A percentile compares a stretch with the other conserved stretches of the same genome.
Conservation (phyloP, 331 rosid species). For the Phaseolus coccineus region DNA sequence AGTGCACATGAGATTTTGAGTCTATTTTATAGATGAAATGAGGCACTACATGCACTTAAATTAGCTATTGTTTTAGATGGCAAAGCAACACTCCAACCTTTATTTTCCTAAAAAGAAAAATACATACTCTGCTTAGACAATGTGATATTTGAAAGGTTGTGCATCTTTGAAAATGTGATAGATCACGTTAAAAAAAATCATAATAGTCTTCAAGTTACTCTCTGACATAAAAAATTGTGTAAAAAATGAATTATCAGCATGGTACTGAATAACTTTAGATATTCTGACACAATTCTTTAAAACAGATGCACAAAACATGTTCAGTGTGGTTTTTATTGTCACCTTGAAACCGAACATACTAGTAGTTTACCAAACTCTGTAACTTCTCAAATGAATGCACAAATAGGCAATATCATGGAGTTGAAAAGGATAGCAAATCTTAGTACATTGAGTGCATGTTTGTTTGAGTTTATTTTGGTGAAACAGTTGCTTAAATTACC, state of each 20-base stretch:
- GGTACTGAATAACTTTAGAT: too few species aligned
- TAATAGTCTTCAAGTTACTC: not conserved
- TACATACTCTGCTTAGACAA: constrained; percentile 18
- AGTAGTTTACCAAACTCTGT: not conserved
- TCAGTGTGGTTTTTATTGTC: too few species aligned
- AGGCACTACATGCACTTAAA: not conserved
- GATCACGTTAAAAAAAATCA: not conserved
- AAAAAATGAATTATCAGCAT: too few species aligned
- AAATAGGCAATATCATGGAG: not conserved
- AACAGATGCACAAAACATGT: too few species aligned
- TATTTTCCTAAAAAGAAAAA: constrained; percentile 36
- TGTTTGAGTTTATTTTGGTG: not conserved
- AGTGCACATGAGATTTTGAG: constrained; percentile 8
- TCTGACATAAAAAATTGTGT: not conserved
- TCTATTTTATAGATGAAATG: constrained; percentile 38
- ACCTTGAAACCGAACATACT: too few species aligned
- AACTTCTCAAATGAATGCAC: not conserved
- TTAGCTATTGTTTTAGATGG: constrained; percentile 1
- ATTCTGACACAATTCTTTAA: too few species aligned
- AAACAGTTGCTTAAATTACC: not conserved
- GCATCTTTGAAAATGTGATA: not conserved
- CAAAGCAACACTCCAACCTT: constrained; percentile 26
- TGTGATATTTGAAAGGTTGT: too few species aligned
- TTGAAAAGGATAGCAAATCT: not conserved
- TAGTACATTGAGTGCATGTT: not conserved